Base-by-base conservation (phyloP, 257 asterid genomes). In the Plantago ovata region DNA sequence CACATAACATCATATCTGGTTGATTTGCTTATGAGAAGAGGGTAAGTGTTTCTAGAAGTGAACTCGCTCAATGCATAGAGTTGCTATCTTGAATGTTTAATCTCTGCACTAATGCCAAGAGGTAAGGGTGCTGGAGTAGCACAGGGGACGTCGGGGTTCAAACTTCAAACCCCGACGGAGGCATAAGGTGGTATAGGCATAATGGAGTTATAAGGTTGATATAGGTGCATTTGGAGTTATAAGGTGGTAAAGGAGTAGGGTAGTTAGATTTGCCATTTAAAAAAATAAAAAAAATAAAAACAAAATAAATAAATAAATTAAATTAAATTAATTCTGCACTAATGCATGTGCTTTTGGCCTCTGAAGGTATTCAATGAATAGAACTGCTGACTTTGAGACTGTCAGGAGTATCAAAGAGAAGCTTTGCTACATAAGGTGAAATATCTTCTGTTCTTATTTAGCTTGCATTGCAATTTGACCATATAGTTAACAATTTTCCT, bases 391-490 rank as follows among this genome's bases (percentile, higher is more conserved):
- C 78, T 92, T 92, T 77, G 96, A 92, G 73, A 92, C 96, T 14
- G 98, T 81, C 63, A 81, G 96, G 80, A 86, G 65, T 84, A 81
- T 92, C 64, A 92, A 92, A 82, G 98, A 92, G 82, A 92, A 88
- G 81, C 82, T 88, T 48, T 92, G 98, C 83, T 92, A 92, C 75
- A 80, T 88, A 72, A 88, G 96, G 98, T 88, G 64, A 73, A 62
- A 40, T 21, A 38, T 52, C 44, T n/a, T n/a, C n/a, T n/a, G n/a
- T n/a, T n/a, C n/a, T 53, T 53, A 50, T 19, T 32, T 75, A 50
- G 33, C 14, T 6, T 36, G 22, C 23, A 59, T 58, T 60, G 54
- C 20, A 33, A 50, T 32, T 54, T 46, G 24, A 13, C 23, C 38
- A 3, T 22, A 32, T 18, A 49, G 56, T 43, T 60, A 66, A 63